Evolutionary conservation across 106 monocot genomes (phyloP).

Genomic region (Dendrobium nobile): DNA sequence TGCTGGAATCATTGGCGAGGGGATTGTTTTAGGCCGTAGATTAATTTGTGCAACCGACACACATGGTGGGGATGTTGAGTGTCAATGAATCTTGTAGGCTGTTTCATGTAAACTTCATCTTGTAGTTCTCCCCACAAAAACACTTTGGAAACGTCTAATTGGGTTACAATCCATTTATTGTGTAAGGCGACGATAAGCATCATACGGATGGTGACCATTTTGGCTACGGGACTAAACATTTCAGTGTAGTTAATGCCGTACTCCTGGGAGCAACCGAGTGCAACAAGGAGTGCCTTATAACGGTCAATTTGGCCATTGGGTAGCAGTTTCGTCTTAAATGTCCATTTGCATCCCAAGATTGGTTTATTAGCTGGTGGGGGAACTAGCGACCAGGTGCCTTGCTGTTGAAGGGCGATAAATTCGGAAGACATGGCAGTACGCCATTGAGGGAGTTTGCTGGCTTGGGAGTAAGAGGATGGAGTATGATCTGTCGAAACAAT

Average conservation of each 20-base stretch:
- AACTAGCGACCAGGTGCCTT: background rate
- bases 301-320: background rate
- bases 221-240: background rate
- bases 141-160: background rate
- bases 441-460: background rate
- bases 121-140: background rate
- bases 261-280: background rate
- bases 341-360: background rate
- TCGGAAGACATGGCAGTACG: background rate
- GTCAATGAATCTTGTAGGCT: background rate
- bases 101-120: background rate
- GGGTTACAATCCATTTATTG: background rate
- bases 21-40: background rate
- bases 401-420: background rate
- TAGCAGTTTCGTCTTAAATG: background rate
- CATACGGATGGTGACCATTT: background rate
- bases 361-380: background rate
- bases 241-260: background rate
- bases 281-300: too few species aligned
- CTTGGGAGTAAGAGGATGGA: background rate
- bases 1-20: background rate
- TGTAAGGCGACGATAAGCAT: background rate
- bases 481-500: fast-evolving
- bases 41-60: background rate
- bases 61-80: background rate